These are phyloP conservation scores for Petasospora fabianii DNA, from an alignment of 1,139 yeast species.

Conservation along the genomic window DNA sequence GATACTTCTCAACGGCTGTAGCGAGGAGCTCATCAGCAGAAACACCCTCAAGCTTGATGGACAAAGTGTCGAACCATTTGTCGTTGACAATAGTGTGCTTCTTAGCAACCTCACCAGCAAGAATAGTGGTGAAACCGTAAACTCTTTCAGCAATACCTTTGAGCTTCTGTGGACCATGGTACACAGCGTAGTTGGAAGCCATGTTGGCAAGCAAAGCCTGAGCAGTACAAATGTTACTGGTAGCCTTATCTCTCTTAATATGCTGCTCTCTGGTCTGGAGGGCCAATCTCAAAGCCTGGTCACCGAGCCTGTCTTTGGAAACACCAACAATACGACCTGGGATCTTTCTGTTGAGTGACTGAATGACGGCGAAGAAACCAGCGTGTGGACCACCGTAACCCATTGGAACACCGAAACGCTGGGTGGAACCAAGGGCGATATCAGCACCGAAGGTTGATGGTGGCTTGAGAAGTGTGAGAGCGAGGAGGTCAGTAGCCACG, in stretches of 20 bases:
- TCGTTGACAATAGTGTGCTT: constrained; percentile 52
- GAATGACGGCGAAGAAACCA: constrained; percentile 86
- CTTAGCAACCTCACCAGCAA: constrained; percentile 54
- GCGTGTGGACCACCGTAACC: constrained; percentile 99
- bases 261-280: constrained; percentile 98
- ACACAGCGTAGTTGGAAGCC: constrained; percentile 93
- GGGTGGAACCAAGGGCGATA: constrained; percentile 88
- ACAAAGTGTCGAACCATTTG: constrained; percentile 85
- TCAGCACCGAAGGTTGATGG: constrained; percentile 90
- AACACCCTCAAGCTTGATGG: constrained; percentile 50
- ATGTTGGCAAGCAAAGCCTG: constrained; percentile 95
- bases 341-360: constrained; percentile 79
- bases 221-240: constrained; percentile 96
- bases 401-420: constrained; percentile 95
- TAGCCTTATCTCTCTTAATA: constrained; percentile 94
- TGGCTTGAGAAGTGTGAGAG: constrained; percentile 78
- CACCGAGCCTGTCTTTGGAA: constrained; percentile 87
- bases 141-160: constrained; percentile 74
- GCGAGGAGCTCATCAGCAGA: constrained; percentile 54
- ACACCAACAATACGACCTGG: constrained; percentile 97
- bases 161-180: constrained; percentile 94
- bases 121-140: constrained; percentile 66
- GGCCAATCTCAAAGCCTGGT: constrained; percentile 85
- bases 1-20: constrained; percentile 55
- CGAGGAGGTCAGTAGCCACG: constrained; percentile 86